Percentiles rank a stretch among this genome's conserved stretches.
Evolutionary conservation across 2,329 filamentous ascomycete genomes (phyloP).

Genomic region (Cercospora sp.): DNA sequence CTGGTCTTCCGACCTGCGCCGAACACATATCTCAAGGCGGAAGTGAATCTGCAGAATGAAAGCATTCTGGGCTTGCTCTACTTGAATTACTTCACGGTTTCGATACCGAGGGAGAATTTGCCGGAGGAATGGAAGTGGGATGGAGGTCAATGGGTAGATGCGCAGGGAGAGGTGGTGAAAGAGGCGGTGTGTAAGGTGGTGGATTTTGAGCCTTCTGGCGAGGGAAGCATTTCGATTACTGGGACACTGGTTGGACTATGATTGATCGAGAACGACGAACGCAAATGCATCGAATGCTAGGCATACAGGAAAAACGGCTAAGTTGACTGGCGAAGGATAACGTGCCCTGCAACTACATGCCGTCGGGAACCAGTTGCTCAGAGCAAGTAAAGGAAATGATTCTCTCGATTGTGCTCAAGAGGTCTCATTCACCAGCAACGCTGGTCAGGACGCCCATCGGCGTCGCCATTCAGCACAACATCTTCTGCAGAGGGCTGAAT

Average conservation of each 20-base stretch:
- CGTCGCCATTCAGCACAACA: background rate
- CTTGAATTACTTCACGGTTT: constrained; percentile 89
- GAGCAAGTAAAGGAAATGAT: background rate
- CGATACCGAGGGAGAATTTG: constrained; percentile 73
- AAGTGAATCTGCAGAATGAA: constrained; percentile 81
- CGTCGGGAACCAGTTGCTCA: background rate
- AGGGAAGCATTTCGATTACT: constrained; percentile 26
- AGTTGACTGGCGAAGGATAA: too few species aligned
- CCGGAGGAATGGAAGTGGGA: constrained; percentile 75
- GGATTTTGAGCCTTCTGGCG: constrained; percentile 70
- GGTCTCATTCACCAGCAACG: background rate
- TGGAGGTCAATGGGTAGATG: constrained; percentile 72
- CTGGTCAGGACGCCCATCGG: background rate
- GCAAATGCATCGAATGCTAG: background rate
- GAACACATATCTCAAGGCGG: constrained; percentile 74
- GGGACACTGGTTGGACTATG: constrained; percentile 22
- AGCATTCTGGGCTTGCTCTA: constrained; percentile 86
- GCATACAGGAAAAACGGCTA: too few species aligned
- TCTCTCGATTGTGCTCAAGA: background rate
- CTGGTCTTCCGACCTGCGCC: constrained; percentile 75
- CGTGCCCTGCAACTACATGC: too few species aligned
- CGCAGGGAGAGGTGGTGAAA: constrained; percentile 65
- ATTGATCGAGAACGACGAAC: background rate
- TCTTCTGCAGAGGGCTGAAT: background rate
- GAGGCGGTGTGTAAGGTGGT: constrained; percentile 75